These are phyloP conservation scores for Boletus tomentosulus DNA, from an alignment of 768 basidiomycete genomes.

Conservation along the genomic window DNA sequence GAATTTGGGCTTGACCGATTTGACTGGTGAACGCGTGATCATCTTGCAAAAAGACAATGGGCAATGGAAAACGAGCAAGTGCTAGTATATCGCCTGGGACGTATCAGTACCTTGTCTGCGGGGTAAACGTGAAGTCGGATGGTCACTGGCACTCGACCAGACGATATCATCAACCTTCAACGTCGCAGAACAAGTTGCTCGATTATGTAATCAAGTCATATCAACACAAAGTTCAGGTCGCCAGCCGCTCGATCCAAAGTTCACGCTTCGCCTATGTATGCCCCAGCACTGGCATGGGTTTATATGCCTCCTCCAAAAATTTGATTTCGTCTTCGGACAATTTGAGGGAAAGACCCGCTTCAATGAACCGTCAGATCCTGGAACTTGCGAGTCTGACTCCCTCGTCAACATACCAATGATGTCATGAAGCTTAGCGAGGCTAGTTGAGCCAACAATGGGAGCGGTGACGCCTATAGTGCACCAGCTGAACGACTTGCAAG, in stretches of 20 bases:
- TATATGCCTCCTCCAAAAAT: constrained; percentile 44
- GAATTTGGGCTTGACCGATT: constrained; percentile 9
- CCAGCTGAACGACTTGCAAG: background rate
- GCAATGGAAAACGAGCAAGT: background rate
- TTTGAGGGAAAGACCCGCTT: constrained; percentile 37
- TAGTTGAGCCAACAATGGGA: constrained; percentile 44
- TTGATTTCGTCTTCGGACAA: constrained; percentile 47
- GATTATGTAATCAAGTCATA: constrained; percentile 15
- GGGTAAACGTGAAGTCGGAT: background rate
- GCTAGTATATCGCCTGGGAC: background rate
- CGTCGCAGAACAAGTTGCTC: background rate
- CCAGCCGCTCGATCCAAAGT: background rate
- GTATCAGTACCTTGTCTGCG: background rate
- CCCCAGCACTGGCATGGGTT: constrained; percentile 38
- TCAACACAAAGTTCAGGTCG: background rate
- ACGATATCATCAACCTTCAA: constrained; percentile 10
- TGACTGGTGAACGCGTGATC: constrained; percentile 30
- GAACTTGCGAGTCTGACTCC: background rate
- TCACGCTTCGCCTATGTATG: constrained; percentile 19
- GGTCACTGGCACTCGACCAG: constrained; percentile 1
- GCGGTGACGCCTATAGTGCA: constrained; percentile 32
- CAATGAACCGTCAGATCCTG: constrained; percentile 2
- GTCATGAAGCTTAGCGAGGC: constrained; percentile 37
- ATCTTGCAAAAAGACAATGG: constrained; percentile 7
- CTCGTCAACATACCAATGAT: constrained; percentile 31